phyloP scores from a whole-genome alignment of 2,329 filamentous ascomycete genomes.

The Trichoderma atroviride region DNA sequence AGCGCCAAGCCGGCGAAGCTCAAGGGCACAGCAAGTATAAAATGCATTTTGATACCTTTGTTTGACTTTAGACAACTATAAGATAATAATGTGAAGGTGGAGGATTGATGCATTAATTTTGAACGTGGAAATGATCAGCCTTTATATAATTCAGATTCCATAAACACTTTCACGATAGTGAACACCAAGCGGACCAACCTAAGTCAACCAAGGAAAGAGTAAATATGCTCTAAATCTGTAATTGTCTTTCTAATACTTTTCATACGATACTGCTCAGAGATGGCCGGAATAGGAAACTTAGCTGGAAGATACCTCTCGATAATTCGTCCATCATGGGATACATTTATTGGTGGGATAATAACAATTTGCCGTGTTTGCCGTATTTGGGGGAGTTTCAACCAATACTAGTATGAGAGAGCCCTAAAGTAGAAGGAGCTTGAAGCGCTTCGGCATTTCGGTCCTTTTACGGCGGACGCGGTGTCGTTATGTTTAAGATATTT shows the following conservation, averaged over 20 bases:
- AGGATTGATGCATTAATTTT: too few relatives aligned
- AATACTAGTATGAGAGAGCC: constrained; percentile 4
- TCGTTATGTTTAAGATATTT: not conserved
- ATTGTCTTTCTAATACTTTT: not conserved
- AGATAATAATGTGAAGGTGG: not conserved
- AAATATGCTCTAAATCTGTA: not conserved
- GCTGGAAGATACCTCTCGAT: not conserved
- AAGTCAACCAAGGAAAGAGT: not conserved
- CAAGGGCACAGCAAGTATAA: not conserved
- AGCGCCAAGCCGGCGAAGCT: not conserved
- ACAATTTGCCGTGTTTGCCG: constrained; percentile 4
- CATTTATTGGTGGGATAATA: not conserved
- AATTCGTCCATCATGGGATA: not conserved
- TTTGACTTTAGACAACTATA: not conserved
- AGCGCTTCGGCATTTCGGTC: constrained; percentile 18
- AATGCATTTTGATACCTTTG: not conserved
- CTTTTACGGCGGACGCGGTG: not conserved
- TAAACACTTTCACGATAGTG: not conserved
- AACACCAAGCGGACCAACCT: not conserved
- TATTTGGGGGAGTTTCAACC: not conserved
- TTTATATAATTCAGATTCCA: not conserved
- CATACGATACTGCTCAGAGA: not conserved
- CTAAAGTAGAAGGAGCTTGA: constrained; percentile 19
- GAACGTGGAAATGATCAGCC: not conserved
- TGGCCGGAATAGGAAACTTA: not conserved